Base-by-base conservation (phyloP, 2,329 filamentous ascomycete species). In the Fusarium sarcochroum region DNA sequence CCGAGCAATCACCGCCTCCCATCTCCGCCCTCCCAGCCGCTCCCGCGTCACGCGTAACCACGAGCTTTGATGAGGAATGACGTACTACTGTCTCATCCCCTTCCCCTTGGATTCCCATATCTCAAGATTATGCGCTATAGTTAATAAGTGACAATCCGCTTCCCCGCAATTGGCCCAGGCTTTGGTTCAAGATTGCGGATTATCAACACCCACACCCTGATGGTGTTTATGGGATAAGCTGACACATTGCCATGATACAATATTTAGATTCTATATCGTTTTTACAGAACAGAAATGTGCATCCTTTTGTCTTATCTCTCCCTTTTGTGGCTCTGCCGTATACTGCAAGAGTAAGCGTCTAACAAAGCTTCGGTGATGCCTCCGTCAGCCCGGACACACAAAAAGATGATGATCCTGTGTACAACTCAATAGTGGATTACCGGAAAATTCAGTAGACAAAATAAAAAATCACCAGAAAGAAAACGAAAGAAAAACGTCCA, bases 1-100 rank as follows among this genome's bases (percentile, higher is more conserved):
- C 66, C 66, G 66, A 69, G 48, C 25, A 41, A 69, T 58, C 61
- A 34, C 66, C 61, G 60, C 25, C 32, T 32, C 38, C 35, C 27
- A 30, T 30, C 27, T 30, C 27, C 27, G 27, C 27, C 9, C 11
- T 11, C 3, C 27, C 27, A 9, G 13, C 5, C 27, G 3, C 10
- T 30, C 27, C 27, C 20, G 40, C 23, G 49, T 63, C 58, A 63
- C 58, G 58, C 42, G 58, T 15, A 38, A 37, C 11, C 17, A 30
- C 37, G 50, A 58, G 59, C 20, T 32, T 48, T n/a, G 35, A 51
- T 47, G 34, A 51, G 20, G 20, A 40, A 68, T 68, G 66, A 69
- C 66, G 66, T 68, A 54, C 50, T 56, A 11, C 15, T 51, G 59
- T 52, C 59, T 64, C 38, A 38, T 58, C 14, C 46, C 40, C 35